Base-by-base conservation (phyloP, 495 filamentous ascomycete species). In the Trichodelitschia bisporula region DNA sequence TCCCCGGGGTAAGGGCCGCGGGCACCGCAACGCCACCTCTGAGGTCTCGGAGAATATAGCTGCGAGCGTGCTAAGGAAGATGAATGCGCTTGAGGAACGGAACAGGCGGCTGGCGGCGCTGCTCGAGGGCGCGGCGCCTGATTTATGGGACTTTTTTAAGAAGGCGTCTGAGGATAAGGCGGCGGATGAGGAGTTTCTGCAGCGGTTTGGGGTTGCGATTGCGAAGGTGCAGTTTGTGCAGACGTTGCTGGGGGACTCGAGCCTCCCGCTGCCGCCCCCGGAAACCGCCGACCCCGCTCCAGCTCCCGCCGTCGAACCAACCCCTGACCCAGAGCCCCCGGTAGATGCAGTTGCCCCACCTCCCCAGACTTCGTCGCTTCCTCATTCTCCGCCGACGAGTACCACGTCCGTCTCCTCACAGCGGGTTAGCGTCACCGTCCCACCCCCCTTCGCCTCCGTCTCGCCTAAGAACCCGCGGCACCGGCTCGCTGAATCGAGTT, bases 201-300 rank as follows among this genome's bases (percentile, higher is more conserved):
- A 6, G 4, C n/a, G n/a, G n/a, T 53, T 79, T 11, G 68, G 74
- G 40, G 31, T 74, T 11, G 68, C 70, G 2, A 63, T 80, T 28
- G 64, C 69, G 10, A 76, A 67, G 45, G 56, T 82, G 1, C 73
- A 84, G 41, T 72, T 73, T 31, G 73, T 86, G 19, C 78, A 79
- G 42, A 60, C 68, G 6, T 77, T 72, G 35, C 54, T 91, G 6
- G 69, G 75, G 40, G 72, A 84, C 38, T 42, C 65, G 9, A 57
- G 55, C 2, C 46, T 74, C 11, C 52, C 60, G 9, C 46, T 71
- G 19, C 56, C 67, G 18, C 47, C 57, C 10, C 55, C 61, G 6
- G 58, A 59, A 5, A 43, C 11, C 9, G 9, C 18, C 29, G 6
- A 19, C 11, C 8, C 4, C 29, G 10, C 12, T 3, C 15, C 12